Evolutionary conservation across 345 rosid species (phyloP).

Genomic region (Aurinia saxatilis): DNA sequence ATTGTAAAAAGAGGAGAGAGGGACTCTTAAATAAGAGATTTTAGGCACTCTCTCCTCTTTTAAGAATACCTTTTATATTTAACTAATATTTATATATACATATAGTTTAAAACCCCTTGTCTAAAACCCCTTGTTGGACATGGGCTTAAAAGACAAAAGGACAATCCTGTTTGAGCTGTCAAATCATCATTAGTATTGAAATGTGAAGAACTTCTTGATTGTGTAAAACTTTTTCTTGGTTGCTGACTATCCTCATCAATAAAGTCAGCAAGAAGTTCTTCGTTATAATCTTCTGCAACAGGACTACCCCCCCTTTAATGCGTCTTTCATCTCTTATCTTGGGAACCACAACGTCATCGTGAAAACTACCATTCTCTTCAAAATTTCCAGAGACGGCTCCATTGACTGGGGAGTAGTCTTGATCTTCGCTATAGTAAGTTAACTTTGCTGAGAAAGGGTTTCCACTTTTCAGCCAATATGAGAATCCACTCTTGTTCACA

Average conservation of each 20-base stretch:
- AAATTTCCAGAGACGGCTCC: slow-evolving; percentile 41
- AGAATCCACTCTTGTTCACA: slow-evolving; percentile 60
- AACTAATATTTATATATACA: too few species aligned
- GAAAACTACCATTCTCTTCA: slow-evolving; percentile 38
- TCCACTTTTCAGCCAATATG: slow-evolving; percentile 73
- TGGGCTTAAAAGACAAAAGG: slow-evolving; percentile 88
- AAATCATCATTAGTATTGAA: slow-evolving; percentile 65
- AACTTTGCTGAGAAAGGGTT: slow-evolving; percentile 75
- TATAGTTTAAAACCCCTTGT: too few species aligned
- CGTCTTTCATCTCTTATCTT: slow-evolving; percentile 29
- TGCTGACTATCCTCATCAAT: slow-evolving; percentile 99
- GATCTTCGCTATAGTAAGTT: slow-evolving; percentile 38
- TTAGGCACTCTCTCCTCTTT: too few species aligned
- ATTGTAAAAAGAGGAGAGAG: too few species aligned
- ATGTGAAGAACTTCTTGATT: slow-evolving; percentile 34
- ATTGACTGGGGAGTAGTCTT: slow-evolving; percentile 33
- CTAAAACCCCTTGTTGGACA: too few species aligned
- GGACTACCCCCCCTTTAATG: slow-evolving; percentile 49
- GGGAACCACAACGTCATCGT: slow-evolving; percentile 37
- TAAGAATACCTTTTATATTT: too few species aligned
- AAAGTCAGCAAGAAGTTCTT: slow-evolving; percentile 94
- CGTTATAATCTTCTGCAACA: slow-evolving; percentile 81
- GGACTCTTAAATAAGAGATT: too few species aligned
- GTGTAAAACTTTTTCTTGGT: slow-evolving; percentile 78
- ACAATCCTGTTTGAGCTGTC: slow-evolving; percentile 86